phyloP scores from a whole-genome alignment of 2,329 filamentous ascomycete species.

The Claviceps spartinae region DNA sequence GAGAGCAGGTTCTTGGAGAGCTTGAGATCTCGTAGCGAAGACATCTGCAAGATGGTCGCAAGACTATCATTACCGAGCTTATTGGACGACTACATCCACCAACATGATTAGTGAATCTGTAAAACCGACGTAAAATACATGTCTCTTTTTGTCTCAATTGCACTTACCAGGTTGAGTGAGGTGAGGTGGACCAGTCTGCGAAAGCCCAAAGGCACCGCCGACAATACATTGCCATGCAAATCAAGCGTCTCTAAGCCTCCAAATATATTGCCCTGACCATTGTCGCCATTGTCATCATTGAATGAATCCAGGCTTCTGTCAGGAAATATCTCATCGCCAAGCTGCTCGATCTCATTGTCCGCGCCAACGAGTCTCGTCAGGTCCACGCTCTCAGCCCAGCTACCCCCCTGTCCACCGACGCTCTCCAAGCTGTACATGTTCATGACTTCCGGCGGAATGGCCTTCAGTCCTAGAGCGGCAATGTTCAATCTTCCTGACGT shows the following conservation, averaged over 20 bases:
- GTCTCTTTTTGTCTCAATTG: background rate
- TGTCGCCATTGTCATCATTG: constrained; percentile 48
- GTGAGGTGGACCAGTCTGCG: constrained; percentile 61
- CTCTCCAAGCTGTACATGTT: constrained; percentile 79
- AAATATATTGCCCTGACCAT: constrained; percentile 63
- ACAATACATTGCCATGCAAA: constrained; percentile 71
- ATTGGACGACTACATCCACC: constrained; percentile 54
- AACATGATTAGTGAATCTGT: constrained; percentile 9
- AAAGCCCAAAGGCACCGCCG: constrained; percentile 60
- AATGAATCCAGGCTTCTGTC: constrained; percentile 47
- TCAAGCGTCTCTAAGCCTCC: constrained; percentile 69
- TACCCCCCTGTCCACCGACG: constrained; percentile 46
- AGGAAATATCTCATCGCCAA: constrained; percentile 67
- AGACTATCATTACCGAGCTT: constrained; percentile 59
- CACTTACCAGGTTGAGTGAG: constrained; percentile 63
- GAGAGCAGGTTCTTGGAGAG: constrained; percentile 65
- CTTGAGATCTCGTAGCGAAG: constrained; percentile 62
- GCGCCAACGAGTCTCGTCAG: constrained; percentile 72
- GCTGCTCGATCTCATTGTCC: constrained; percentile 70
- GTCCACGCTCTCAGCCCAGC: constrained; percentile 89
- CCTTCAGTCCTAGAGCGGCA: constrained; percentile 64
- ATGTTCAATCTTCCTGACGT: constrained; percentile 78
- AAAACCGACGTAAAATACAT: background rate
- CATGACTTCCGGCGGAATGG: constrained; percentile 71
- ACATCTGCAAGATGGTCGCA: constrained; percentile 60